Evolutionary conservation across 1,284 basidiomycete genomes (phyloP).

Genomic region (Moesziomyces aphidis): DNA sequence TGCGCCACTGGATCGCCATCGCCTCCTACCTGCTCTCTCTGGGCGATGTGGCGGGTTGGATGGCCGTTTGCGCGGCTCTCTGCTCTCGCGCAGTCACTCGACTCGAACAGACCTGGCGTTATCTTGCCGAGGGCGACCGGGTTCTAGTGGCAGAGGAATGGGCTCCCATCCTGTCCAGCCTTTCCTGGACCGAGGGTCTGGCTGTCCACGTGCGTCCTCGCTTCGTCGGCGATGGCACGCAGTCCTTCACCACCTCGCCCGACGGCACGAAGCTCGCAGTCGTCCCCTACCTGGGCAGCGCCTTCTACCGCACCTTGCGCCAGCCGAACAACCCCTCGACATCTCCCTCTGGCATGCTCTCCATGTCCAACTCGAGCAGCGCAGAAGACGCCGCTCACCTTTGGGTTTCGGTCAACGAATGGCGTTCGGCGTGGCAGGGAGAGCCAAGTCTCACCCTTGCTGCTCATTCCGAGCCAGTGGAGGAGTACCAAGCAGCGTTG

Average conservation of each 20-base stretch:
- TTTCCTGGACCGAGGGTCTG: conserved; percentile 62
- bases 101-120: conserved; percentile 62
- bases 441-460: conserved; percentile 10
- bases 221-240: conserved; percentile 25
- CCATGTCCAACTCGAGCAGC: conserved; percentile 12
- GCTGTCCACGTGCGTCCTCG: conserved; percentile 26
- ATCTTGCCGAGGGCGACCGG: conserved; percentile 54
- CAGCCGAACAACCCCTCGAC: neutral
- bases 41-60: conserved; percentile 61
- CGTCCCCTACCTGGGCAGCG: conserved; percentile 54
- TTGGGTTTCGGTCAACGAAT: conserved; percentile 11
- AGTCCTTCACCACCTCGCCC: conserved; percentile 14
- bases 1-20: conserved; percentile 65
- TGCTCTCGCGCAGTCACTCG: conserved; percentile 64
- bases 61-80: conserved; percentile 59
- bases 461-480: conserved; percentile 28
- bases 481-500: conserved; percentile 46
- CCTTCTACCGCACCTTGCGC: conserved; percentile 25
- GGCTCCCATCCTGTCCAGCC: conserved; percentile 53
- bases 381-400: conserved; percentile 23
- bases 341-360: neutral
- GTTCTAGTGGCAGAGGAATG: conserved; percentile 53
- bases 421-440: conserved; percentile 33
- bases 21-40: conserved; percentile 51
- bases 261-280: conserved; percentile 14